Percentiles rank a stretch among this genome's conserved stretches.
Conservation (phyloP, 345 rosid genomes). For the Physaria fendleri region DNA sequence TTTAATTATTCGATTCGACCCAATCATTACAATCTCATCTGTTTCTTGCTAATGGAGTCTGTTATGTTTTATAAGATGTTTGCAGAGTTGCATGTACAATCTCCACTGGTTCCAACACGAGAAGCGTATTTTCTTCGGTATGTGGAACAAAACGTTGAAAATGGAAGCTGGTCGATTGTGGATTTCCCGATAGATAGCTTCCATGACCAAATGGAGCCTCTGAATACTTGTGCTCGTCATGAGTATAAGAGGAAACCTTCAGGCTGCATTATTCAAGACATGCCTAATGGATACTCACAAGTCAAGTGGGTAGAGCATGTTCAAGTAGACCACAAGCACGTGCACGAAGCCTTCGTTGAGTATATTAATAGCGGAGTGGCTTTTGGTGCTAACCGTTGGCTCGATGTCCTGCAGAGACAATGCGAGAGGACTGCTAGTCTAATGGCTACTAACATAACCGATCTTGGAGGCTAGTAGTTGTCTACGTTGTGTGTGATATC, state of each 20-base stretch:
- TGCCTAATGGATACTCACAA: slow-evolving; percentile 97
- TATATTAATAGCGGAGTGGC: slow-evolving; percentile 52
- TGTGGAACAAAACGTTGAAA: slow-evolving; percentile 64
- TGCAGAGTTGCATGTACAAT: slow-evolving; percentile 73
- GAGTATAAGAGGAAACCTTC: slow-evolving; percentile 65
- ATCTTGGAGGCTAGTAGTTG: slow-evolving; percentile 75
- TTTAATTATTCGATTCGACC: not conserved
- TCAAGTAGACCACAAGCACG: slow-evolving; percentile 60
- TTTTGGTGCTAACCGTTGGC: slow-evolving; percentile 92
- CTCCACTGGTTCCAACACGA: slow-evolving; percentile 79
- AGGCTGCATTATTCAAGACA: slow-evolving; percentile 87
- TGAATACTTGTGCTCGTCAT: slow-evolving; percentile 30
- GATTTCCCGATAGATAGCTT: slow-evolving; percentile 76
- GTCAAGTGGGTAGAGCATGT: slow-evolving; percentile 90
- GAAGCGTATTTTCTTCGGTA: slow-evolving; percentile 80
- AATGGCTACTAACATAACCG: slow-evolving; percentile 83
- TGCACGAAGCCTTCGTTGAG: slow-evolving; percentile 50
- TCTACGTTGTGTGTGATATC: too few species aligned
- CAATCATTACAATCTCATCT: not conserved
- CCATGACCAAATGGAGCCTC: slow-evolving; percentile 40
- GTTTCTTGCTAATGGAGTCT: not conserved
- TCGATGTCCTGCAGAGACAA: slow-evolving; percentile 63
- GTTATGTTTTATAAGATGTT: slow-evolving; percentile 50
- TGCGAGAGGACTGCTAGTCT: slow-evolving; percentile 88
- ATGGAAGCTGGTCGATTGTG: slow-evolving; percentile 70